Evolutionary conservation across 805 yeast genomes (phyloP), one percentile per base, ranked within the genome.

Genomic region (Schwanniomyces sp.): DNA sequence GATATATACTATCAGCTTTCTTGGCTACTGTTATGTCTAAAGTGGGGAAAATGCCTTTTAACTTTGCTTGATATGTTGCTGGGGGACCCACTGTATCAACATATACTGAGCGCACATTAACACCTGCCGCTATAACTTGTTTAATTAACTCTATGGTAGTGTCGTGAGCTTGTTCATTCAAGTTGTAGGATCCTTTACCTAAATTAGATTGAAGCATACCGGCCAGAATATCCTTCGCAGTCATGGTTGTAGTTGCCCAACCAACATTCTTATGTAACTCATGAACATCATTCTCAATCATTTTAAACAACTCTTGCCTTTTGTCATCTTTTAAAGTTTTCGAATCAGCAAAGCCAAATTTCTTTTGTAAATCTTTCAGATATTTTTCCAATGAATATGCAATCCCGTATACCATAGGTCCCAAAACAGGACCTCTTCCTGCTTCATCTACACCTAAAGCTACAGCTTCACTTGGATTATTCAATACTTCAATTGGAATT

Each of bases 51-150:
- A 79, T 66, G 25, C 64, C 66, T 48, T 81, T 77, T 42, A 94
- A 72, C 64, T 92, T 94, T 34, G 76, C 79, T 59, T 88, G 95
- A 63, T 94, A 94, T 30, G 85, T 72, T 1, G 67, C 79, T 11
- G 99, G 98, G 1, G 98, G 97, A 0, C 99, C 99, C 37, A 94
- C 99, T 0, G 99, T 94, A 63, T 94, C 99, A 5, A 94, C 91
- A 63, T 79, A 94, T 0, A 91, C 79, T 61, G 89, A 89, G 25
- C 72, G 76, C 5, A 94, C 61, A 34, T 81, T 78, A 6, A 88
- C 84, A 0, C 88, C 87, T 30, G 71, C 67, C 27, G 76, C 79
- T 4, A 88, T 34, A 0, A 88, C 85, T 9, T 78, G 81, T 50
- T 78, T 79, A 34, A 94, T 90, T 50, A 94, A 69, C 12, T 72